Conservation (phyloP, 345 rosid species). For the Acer negundo region DNA sequence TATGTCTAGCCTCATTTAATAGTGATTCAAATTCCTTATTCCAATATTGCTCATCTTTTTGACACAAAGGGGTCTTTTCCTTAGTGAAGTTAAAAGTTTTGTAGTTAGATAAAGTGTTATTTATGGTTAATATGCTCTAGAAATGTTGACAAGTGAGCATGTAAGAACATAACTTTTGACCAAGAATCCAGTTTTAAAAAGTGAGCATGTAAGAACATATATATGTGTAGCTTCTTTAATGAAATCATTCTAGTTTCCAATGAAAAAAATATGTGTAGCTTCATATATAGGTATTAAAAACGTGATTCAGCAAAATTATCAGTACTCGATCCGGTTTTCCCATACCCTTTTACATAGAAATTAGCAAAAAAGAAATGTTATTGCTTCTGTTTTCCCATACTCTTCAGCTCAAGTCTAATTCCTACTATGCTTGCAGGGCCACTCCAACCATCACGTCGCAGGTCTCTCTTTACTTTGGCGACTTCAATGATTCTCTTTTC, state of each 20-base stretch:
- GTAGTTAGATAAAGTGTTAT: not conserved
- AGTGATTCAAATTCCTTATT: not conserved
- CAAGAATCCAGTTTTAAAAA: not conserved
- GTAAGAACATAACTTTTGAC: not conserved
- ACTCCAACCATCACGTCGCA: constrained; percentile 74
- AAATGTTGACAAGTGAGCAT: not conserved
- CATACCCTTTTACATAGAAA: not conserved
- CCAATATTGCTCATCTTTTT: not conserved
- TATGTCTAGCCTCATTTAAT: not conserved
- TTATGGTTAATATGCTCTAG: not conserved
- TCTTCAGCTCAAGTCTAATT: constrained; percentile 2
- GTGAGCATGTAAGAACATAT: too few relatives aligned
- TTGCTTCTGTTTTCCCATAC: not conserved
- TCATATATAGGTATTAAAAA: not conserved
- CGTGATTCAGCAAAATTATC: not conserved
- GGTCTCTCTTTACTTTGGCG: constrained; percentile 85
- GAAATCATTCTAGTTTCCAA: too few relatives aligned
- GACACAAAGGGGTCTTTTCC: not conserved
- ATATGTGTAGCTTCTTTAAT: too few relatives aligned
- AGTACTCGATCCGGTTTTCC: constrained; percentile 5
- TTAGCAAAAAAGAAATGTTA: not conserved
- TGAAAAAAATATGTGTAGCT: not conserved
- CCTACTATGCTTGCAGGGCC: constrained; percentile 53
- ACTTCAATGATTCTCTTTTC: constrained; percentile 88
- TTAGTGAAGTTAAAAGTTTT: not conserved